Percentiles rank a stretch among this genome's conserved stretches.
Evolutionary conservation across 2,329 filamentous ascomycete species (phyloP).

Genomic region (Orbilia oligospora): DNA sequence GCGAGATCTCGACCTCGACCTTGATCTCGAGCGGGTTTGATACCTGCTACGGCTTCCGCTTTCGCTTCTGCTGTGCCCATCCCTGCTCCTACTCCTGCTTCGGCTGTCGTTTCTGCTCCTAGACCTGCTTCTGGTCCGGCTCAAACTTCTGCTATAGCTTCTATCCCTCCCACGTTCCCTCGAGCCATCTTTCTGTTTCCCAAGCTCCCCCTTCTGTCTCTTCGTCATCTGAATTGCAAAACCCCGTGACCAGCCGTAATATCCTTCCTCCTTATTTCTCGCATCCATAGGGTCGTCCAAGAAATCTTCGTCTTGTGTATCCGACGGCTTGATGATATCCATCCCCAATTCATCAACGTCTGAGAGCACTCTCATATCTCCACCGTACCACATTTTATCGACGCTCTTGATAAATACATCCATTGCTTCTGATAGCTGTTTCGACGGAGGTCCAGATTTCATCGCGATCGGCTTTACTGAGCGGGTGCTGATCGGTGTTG

Average conservation of each 20-base stretch:
- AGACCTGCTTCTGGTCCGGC: slow-evolving; percentile 65
- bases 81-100: slow-evolving; percentile 33
- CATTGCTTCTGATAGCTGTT: slow-evolving; percentile 77
- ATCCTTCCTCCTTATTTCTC: slow-evolving; percentile 78
- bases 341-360: slow-evolving; percentile 85
- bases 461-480: slow-evolving; percentile 81
- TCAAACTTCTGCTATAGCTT: slow-evolving; percentile 55
- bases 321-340: slow-evolving; percentile 61
- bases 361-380: slow-evolving; percentile 70
- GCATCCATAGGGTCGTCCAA: slow-evolving; percentile 73
- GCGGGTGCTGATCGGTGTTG: slow-evolving; percentile 79
- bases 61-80: slow-evolving; percentile 29
- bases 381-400: slow-evolving; percentile 75
- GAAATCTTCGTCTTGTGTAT: slow-evolving; percentile 67
- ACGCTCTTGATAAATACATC: slow-evolving; percentile 79
- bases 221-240: slow-evolving; percentile 87
- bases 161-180: slow-evolving; percentile 65
- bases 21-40: slow-evolving; percentile 42
- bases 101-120: slow-evolving; percentile 24
- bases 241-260: slow-evolving; percentile 86
- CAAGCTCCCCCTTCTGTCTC: slow-evolving; percentile 67
- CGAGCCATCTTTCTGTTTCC: slow-evolving; percentile 30
- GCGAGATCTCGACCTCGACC: slow-evolving; percentile 48
- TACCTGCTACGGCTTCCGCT: slow-evolving; percentile 34
- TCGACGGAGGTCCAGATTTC: slow-evolving; percentile 77